Evolutionary conservation across 2,329 filamentous ascomycete species (phyloP).

Genomic region (Neophaeococcomyces aloes): DNA sequence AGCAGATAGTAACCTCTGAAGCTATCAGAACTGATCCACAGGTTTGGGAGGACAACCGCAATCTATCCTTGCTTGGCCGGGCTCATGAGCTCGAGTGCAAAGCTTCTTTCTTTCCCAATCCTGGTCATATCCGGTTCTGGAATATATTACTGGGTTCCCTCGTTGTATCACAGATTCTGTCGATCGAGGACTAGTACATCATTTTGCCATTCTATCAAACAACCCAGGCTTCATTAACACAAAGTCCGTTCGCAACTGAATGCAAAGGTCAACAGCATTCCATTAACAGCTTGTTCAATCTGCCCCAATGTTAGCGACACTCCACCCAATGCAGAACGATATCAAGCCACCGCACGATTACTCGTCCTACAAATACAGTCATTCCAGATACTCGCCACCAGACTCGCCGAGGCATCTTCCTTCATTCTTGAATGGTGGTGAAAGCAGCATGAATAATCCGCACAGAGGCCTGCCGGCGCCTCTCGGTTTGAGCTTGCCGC

Average conservation of each 20-base stretch:
- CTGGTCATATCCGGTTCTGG: conserved; percentile 7
- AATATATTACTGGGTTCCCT: conserved; percentile 2
- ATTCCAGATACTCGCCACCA: conserved; percentile 33
- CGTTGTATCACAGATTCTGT: background rate
- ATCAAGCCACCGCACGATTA: conserved; percentile 41
- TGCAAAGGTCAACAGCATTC: background rate
- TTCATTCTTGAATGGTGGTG: conserved; percentile 27
- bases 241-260: background rate
- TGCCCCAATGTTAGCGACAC: conserved; percentile 41
- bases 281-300: conserved; percentile 1
- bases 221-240: background rate
- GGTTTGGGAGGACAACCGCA: no score
- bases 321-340: conserved; percentile 39
- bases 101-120: background rate
- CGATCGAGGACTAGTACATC: background rate
- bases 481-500: conserved; percentile 39
- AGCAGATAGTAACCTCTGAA: no score
- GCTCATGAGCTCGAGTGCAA: conserved; percentile 1
- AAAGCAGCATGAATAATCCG: conserved; percentile 54
- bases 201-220: background rate
- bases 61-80: conserved; percentile 1
- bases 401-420: conserved; percentile 26
- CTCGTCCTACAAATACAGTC: conserved; percentile 29
- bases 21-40: no score
- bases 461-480: conserved; percentile 61